Base-by-base conservation (phyloP, 1,284 basidiomycete species). In the Cutaneotrichosporon dermatis region DNA sequence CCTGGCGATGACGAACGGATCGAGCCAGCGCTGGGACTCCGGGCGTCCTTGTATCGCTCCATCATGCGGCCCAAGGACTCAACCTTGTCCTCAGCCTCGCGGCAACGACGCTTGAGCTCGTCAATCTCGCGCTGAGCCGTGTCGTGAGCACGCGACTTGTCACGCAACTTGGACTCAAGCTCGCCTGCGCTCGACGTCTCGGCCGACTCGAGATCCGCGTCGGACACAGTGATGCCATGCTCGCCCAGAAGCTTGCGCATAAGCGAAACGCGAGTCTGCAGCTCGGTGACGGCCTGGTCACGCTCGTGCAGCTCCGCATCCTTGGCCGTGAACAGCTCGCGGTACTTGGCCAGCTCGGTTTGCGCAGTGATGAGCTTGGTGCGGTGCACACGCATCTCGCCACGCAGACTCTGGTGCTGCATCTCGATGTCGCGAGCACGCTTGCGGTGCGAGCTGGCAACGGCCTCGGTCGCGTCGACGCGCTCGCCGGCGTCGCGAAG, bases 371-470 rank as follows among this genome's bases (percentile, higher is more conserved):
- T 83, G 36, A 96, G 82, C 75, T 95, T 92, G 16, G 84, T 81
- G 44, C 90, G 86, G 58, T 96, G 81, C 13, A 84, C 86, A 37
- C 87, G 82, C 51, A 97, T 80, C 76, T 98, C 93, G 7, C 85
- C 84, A 41, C 88, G 86, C 10, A 96, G 79, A 40, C 82, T 79
- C 4, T 86, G 80, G 63, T 88, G 83, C 67, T 92, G 87, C 33
- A 82, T 77, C 76, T 94, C 90, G 16, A 86, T 81, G 34, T 88
- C 85, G 42, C 82, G 82, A 58, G 85, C 78, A 69, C 81, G 87
- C 65, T 78, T 84, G 62, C 85, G 86, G 78, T 89, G 88, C 62
- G 88, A 85, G 16, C 80, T 77, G 40, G 96, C 82, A 61, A 88
- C 87, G 13, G 78, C 79, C 74, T 90, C 87, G 10, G 84, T 79